These are phyloP conservation scores for Aspergillus conjunctus DNA, from an alignment of 495 filamentous ascomycete genomes.

Conservation along the genomic window DNA sequence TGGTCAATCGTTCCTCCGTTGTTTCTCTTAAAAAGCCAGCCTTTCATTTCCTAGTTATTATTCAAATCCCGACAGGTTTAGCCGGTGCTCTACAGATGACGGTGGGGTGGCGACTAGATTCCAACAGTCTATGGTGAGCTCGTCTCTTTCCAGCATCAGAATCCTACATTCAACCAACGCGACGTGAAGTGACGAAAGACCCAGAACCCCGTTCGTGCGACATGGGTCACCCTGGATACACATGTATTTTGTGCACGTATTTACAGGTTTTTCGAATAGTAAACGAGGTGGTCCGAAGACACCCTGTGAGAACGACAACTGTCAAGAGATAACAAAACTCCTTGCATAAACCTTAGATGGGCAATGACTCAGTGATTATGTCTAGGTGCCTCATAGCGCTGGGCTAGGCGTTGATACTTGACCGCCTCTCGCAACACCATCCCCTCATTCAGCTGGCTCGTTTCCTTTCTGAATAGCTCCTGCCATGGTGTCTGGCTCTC, in stretches of 20 bases:
- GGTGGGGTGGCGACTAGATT: conserved; percentile 11
- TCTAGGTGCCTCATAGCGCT: conserved; percentile 44
- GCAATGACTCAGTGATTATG: conserved; percentile 51
- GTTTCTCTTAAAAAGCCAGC: background rate
- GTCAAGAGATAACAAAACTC: background rate
- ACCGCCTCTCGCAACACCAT: conserved; percentile 55
- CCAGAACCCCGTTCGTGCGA: background rate
- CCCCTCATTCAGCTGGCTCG: conserved; percentile 52
- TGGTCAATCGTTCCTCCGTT: background rate
- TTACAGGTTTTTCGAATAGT: background rate
- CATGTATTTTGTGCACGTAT: background rate
- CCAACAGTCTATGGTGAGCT: background rate
- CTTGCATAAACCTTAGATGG: conserved; percentile 12
- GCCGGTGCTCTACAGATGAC: background rate
- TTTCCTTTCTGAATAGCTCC: conserved; percentile 53
- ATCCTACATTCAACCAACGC: background rate
- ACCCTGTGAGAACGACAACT: background rate
- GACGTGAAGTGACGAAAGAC: background rate
- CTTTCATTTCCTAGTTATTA: background rate
- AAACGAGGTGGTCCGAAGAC: background rate
- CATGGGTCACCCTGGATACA: background rate
- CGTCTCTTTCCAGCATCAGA: background rate
- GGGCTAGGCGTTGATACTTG: conserved; percentile 55
- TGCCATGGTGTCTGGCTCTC: conserved; percentile 55
- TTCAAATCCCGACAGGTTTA: background rate